A percentile compares a stretch with the other conserved stretches of the same genome.
Evolutionary conservation across 768 basidiomycete species (phyloP).

Genomic region (Dictyophora rubrovolvata): DNA sequence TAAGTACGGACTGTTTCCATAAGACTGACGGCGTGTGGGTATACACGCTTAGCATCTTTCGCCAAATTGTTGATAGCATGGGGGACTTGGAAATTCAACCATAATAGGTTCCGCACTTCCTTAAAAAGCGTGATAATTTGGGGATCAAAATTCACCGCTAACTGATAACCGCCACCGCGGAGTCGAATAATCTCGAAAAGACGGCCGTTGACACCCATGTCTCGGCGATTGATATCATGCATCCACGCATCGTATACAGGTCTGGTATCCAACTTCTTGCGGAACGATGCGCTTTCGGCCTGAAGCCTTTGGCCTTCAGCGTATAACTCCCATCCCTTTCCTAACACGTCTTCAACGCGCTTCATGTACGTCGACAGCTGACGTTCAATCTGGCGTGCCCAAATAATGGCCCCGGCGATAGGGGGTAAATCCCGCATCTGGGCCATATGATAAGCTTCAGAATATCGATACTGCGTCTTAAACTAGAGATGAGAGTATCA

Average conservation of each 20-base stretch:
- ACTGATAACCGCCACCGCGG: constrained; percentile 63
- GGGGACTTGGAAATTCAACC: constrained; percentile 93
- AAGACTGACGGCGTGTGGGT: constrained; percentile 93
- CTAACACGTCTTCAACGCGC: constrained; percentile 94
- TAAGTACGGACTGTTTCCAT: constrained; percentile 99
- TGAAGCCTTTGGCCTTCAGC: constrained; percentile 99
- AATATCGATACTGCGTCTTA: constrained; percentile 92
- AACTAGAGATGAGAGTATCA: constrained; percentile 39
- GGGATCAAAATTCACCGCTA: constrained; percentile 95
- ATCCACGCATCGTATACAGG: constrained; percentile 96
- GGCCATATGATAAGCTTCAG: constrained; percentile 95
- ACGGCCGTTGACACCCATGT: constrained; percentile 85
- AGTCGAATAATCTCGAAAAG: constrained; percentile 84
- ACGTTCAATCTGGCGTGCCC: constrained; percentile 98
- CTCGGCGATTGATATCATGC: constrained; percentile 85
- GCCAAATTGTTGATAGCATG: constrained; percentile 94
- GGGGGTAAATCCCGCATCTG: constrained; percentile 97
- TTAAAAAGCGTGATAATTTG: constrained; percentile 99
- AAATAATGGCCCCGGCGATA: constrained; percentile 96
- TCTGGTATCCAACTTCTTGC: constrained; percentile 89
- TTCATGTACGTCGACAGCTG: constrained; percentile 97
- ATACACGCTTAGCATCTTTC: constrained; percentile 96
- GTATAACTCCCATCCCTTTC: constrained; percentile 97
- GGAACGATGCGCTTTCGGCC: constrained; percentile 82
- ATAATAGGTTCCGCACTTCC: constrained; percentile 90